A percentile compares a stretch with the other conserved stretches of the same genome.
Conservation (phyloP, 106 monocot genomes). For the Iris macrosiphon region DNA sequence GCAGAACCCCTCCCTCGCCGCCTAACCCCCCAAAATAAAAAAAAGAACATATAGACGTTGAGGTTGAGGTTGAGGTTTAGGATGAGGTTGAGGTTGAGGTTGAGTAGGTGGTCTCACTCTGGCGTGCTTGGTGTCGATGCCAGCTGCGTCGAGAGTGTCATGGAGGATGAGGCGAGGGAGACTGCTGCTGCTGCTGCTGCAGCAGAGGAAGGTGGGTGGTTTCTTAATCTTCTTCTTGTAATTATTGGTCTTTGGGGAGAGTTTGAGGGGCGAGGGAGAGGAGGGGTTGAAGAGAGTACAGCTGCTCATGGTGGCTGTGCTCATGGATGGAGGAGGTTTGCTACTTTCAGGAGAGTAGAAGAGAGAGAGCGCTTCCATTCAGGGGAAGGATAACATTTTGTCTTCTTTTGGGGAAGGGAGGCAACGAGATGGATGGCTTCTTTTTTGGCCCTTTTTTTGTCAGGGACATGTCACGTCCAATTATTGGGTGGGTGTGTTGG, state of each 20-base stretch:
- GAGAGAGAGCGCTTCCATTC: too few relatives aligned
- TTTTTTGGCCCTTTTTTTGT: too few relatives aligned
- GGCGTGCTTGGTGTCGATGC: constrained; percentile 46
- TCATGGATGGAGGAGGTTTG: not conserved
- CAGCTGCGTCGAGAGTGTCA: constrained; percentile 48
- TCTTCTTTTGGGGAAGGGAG: too few relatives aligned
- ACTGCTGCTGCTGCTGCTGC: not conserved
- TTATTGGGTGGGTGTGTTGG: too few relatives aligned
- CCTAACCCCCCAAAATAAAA: constrained; percentile 4
- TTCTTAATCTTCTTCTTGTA: not conserved
- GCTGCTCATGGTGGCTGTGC: not conserved
- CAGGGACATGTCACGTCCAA: too few relatives aligned
- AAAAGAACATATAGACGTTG: not conserved
- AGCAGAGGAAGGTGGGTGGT: not conserved
- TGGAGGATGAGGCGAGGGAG: constrained; percentile 42
- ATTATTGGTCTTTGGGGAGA: not conserved
- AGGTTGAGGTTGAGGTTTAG: too few relatives aligned
- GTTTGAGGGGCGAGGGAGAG: not conserved
- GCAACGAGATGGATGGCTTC: too few relatives aligned
- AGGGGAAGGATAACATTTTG: too few relatives aligned
- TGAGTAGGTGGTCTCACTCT: constrained; percentile 18
- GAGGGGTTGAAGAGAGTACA: not conserved
- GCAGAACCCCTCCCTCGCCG: constrained; percentile 40
- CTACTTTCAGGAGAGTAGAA: not conserved
- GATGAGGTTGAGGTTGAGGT: too few relatives aligned